Base-by-base conservation (phyloP, 1,139 yeast species). In the Debaryomyces fabryi region DNA sequence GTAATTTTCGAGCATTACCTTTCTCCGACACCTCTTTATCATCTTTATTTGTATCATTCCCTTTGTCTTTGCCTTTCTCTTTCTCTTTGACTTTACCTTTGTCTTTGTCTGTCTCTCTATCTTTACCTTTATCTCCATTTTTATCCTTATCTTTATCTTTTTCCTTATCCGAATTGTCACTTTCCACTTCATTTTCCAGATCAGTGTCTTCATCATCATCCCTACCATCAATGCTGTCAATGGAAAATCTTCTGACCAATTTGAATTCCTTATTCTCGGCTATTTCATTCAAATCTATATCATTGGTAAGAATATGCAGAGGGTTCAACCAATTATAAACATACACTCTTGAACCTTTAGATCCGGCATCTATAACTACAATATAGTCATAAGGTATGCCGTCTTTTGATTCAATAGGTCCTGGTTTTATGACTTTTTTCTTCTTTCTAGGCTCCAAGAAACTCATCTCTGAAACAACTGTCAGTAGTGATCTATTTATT, bases 291-390 rank as follows among this genome's bases (percentile, higher is more conserved):
- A 58, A 50, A 41, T 69, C 60, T 3, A 62, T 41, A 1, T 70
- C 62, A 3, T 60, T 49, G 8, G 66, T 62, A 37, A 77, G 58
- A 6, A 74, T 72, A 20, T 59, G 56, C 21, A 59, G 43, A 0
- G 82, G 79, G 52, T 83, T 81, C 34, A 82, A 69, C 88, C 90
- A 87, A 50, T 78, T 77, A 64, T 89, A 89, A 2, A 89, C 78
- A 58, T 79, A 86, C 0, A 87, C 87, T 13, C 96, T 69, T 0
- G 95, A 84, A 0, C 96, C 96, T 42, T 83, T 83, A 1, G 95
- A 86, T 0, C 96, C 96, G 0, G 96, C 87, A 61, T 89, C 96
- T 18, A 89, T 82, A 9, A 89, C 76, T 2, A 89, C 80, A 2
- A 88, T 80, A 63, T 86, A 88, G 59, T 85, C 85, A 52, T 78